Base-by-base conservation (phyloP, 2,329 filamentous ascomycete species). In the Hypoxylon sp. region DNA sequence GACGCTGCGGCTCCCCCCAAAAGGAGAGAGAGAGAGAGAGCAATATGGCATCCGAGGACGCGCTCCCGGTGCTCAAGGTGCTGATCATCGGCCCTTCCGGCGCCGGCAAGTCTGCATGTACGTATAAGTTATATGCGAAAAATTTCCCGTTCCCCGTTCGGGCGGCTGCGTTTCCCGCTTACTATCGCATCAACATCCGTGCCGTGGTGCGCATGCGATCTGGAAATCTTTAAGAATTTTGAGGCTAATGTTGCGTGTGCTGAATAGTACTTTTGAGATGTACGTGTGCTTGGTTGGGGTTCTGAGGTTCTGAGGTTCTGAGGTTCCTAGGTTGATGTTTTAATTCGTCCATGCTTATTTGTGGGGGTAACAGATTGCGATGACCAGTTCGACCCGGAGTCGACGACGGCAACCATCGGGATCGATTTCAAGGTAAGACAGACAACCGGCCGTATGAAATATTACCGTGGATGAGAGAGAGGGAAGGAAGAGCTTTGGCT, bases 31-130 rank as follows among this genome's bases (percentile, higher is more conserved):
- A 71, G 60, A 22, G 5, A 17, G 53, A 20, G 7, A 47, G 15
- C 22, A 62, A 59, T 26, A 81, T 82, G 78, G 76, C 79, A 43
- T 81, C 80, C 41, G 80, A 83, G 67, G 80, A 83, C 64, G 73
- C 78, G 19, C 73, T 84, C 24, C 81, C 81, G 22, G 80, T 81
- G 8, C 78, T 86, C 65, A 86, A 86, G 75, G 78, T 86, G 43
- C 74, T 86, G 55, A 79, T 86, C 70, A 84, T 86, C 73, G 84
- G 84, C 11, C 83, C 84, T 10, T 85, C 83, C 22, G 84, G 84
- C 60, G 83, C 81, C 17, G 84, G 84, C 41, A 86, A 87, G 75
- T 84, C 83, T 41, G 83, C 83, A 54, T 76, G 84, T 84, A 77
- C 72, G 82, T 50, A 51, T n/a, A 48, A 41, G 28, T n/a, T n/a